Evolutionary conservation across 179 eudicot species (phyloP).

Genomic region (Monotropa hypopitys): DNA sequence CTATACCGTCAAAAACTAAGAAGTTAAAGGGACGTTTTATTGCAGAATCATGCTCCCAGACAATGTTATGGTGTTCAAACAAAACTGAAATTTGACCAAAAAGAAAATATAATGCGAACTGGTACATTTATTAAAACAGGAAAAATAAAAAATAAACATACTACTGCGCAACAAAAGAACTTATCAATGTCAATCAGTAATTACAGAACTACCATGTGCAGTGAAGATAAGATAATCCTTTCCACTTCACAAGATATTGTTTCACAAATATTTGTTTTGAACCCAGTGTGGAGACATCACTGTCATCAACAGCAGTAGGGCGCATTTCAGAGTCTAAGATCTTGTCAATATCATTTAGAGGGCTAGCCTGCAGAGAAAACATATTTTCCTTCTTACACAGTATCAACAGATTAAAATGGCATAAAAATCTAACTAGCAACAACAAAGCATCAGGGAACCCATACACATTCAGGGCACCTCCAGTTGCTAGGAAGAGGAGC

Average conservation of each 20-base stretch:
- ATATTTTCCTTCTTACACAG: conserved; percentile 11
- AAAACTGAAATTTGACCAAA: background rate
- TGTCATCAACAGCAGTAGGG: conserved; percentile 52
- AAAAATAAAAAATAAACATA: background rate
- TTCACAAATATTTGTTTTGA: conserved; percentile 69
- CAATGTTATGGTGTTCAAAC: too few species aligned
- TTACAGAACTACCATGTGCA: conserved; percentile 63
- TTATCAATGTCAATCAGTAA: too few species aligned
- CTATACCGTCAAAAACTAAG: too few species aligned
- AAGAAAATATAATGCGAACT: background rate
- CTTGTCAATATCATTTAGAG: conserved; percentile 83
- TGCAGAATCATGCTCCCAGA: too few species aligned
- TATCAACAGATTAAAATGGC: conserved; percentile 1
- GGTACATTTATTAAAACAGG: background rate
- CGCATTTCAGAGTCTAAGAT: conserved; percentile 81
- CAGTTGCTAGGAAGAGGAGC: conserved; percentile 68
- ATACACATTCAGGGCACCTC: conserved; percentile 95
- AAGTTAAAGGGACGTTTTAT: too few species aligned
- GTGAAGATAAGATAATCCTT: conserved; percentile 86
- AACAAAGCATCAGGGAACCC: conserved; percentile 18
- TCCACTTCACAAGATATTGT: conserved; percentile 96
- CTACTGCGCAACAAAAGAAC: background rate
- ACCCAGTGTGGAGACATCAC: conserved; percentile 57
- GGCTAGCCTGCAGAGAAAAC: conserved; percentile 56
- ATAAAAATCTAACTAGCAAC: background rate